Evolutionary conservation across 2,329 filamentous ascomycete species (phyloP), one percentile per base, ranked within the genome.

Genomic region (Podosphaera aphanis): DNA sequence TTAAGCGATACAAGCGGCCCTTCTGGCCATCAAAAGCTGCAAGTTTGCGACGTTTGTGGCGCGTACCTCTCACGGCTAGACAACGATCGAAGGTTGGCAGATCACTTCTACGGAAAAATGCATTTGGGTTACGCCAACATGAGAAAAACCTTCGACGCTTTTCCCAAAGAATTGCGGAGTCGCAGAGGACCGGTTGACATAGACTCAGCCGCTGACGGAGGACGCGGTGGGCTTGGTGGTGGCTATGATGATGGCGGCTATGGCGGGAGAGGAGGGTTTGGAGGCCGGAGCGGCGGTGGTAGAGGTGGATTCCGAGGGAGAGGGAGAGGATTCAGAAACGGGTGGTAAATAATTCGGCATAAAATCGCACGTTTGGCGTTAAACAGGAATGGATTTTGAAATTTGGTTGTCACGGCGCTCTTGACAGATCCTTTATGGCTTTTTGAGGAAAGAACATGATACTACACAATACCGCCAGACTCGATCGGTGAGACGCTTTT

Each of bases 21-120:
- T 0, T 85, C 78, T 0, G 90, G 90, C 16, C 90, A 98, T 62
- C 90, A 98, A 66, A 98, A 98, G 62, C 69, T 98, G 36, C 90
- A 98, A 61, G 90, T 98, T 41, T 98, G 90, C 69, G 90, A 98
- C 63, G 90, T 95, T 1, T 98, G 90, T 62, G 90, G 90, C 50
- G 90, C 90, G 5, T 98, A 95, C 61, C 71, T 98, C 33, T 85
- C 78, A 50, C 68, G 90, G 19, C 71, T 98, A 27, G 90, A 98
- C 60, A 98, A 98, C 59, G 90, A 98, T 61, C 74, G 90, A 31
- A 73, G 90, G 25, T 62, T 98, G 58, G 90, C 90, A 18, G 90
- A 98, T 60, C 90, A 98, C 62, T 98, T 98, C 60, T 95, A 94
- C 62, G 90, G 90, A 19, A 98, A 98, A 69, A 98, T 98, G 90